These are phyloP conservation scores for Tetragonia tetragonoides DNA, from an alignment of 148 eudicot genomes.

Conservation along the genomic window DNA sequence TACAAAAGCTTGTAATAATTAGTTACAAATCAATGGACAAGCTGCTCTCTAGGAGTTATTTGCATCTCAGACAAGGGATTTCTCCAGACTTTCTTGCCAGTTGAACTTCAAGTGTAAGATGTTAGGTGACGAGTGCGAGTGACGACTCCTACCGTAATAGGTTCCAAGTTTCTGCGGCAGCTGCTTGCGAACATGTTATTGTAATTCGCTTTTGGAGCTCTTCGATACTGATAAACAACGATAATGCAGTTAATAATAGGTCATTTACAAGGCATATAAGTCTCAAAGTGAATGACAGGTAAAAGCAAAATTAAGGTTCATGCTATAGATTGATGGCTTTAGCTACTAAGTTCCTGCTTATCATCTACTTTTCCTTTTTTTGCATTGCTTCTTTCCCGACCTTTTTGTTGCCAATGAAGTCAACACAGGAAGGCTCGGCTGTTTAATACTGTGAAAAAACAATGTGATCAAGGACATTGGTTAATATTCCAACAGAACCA, in stretches of 20 bases:
- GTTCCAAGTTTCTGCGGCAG: not conserved
- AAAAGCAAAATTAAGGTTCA: not conserved
- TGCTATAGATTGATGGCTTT: too few species aligned
- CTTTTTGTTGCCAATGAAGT: too few species aligned
- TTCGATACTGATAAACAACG: not conserved
- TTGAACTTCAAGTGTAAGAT: not conserved
- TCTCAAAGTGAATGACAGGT: not conserved
- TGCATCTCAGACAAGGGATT: constrained; percentile 2
- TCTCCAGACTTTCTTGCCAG: not conserved
- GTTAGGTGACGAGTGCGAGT: not conserved
- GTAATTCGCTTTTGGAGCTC: constrained; percentile 1
- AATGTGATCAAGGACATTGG: too few species aligned
- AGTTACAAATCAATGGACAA: not conserved
- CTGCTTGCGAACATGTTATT: not conserved
- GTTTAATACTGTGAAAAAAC: too few species aligned
- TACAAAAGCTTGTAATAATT: not conserved
- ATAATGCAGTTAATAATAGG: not conserved
- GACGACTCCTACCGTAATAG: not conserved
- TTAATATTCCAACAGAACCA: too few species aligned
- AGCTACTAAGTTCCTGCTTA: too few species aligned
- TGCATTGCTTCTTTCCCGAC: too few species aligned
- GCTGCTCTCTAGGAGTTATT: not conserved
- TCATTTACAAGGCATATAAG: not conserved
- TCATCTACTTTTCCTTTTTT: too few species aligned
- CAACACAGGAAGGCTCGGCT: too few species aligned